Conservation (phyloP, 768 basidiomycete genomes). For the Mycena rebaudengoi region DNA sequence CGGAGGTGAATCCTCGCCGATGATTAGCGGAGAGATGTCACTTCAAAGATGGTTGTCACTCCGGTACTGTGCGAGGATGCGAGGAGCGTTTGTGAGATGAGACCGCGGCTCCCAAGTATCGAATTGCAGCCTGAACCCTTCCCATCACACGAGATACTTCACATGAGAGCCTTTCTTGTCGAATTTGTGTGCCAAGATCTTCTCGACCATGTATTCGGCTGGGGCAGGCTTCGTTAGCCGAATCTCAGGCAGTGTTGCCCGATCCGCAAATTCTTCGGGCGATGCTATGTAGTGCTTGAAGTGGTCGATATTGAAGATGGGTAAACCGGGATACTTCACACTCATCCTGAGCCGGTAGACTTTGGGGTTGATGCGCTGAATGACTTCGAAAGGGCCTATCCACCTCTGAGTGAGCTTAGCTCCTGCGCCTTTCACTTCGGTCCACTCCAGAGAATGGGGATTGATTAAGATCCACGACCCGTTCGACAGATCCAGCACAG, state of each 20-base stretch:
- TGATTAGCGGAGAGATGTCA: background rate
- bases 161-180: background rate
- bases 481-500: background rate
- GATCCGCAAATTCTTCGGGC: no score
- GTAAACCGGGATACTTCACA: no score
- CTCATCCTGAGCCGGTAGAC: no score
- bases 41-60: background rate
- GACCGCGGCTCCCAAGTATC: slow-evolving; percentile 6
- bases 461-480: background rate
- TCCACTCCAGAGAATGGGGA: background rate
- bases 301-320: no score
- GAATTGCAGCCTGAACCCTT: slow-evolving; percentile 8
- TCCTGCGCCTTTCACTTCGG: background rate
- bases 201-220: no score
- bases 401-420: background rate
- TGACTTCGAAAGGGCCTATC: no score
- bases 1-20: background rate
- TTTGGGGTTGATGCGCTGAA: no score
- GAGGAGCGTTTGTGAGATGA: background rate
- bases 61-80: background rate
- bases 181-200: slow-evolving; percentile 5
- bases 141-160: slow-evolving; percentile 14
- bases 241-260: no score
- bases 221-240: no score
- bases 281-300: no score